Evolutionary conservation across 2,329 filamentous ascomycete genomes (phyloP), one percentile per base, ranked within the genome.

Genomic region (Nemania diffusa): DNA sequence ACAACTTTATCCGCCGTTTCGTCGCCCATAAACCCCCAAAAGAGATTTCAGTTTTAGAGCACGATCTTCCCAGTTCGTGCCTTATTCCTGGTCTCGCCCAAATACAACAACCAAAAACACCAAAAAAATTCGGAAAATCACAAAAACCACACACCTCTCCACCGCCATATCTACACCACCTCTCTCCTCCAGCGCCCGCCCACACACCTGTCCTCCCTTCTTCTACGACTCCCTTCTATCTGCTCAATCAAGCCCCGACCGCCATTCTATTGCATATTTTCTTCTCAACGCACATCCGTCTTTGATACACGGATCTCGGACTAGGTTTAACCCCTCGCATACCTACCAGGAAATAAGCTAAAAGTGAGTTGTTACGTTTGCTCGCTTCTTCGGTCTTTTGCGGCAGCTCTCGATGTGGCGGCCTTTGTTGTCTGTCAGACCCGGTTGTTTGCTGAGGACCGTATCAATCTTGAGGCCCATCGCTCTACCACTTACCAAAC

Each of bases 91-190:
- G 85, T 84, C 85, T 86, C 84, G 81, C 82, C 64, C 83, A 84
- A 80, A 80, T 81, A 82, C 82, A 78, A 74, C 78, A 79, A 80
- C 72, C 74, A 79, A 80, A 85, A 81, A 80, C 80, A 81, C 76
- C 79, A 84, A 88, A 88, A 88, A 89, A 89, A 87, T 74, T 79
- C 81, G 84, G 87, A 88, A 88, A 81, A 79, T 79, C 77, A 82
- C 82, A 87, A 83, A 83, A 80, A 76, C 68, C 62, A 68, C 64
- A 66, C 62, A 55, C 62, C 64, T 69, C 53, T 32, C 42, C 20
- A 62, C 59, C 66, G 66, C 69, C 71, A 65, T 65, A 63, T 60
- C 69, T 70, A 70, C 46, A 57, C 56, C 52, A 44, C 50, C 32
- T 57, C 53, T 50, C 58, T 32, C 57, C 59, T 63, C 62, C 65